Evolutionary conservation across 192 early-diverging fungal species (phyloP), one percentile per base, ranked within the genome.

Genomic region (Geranomyces michiganensis): DNA sequence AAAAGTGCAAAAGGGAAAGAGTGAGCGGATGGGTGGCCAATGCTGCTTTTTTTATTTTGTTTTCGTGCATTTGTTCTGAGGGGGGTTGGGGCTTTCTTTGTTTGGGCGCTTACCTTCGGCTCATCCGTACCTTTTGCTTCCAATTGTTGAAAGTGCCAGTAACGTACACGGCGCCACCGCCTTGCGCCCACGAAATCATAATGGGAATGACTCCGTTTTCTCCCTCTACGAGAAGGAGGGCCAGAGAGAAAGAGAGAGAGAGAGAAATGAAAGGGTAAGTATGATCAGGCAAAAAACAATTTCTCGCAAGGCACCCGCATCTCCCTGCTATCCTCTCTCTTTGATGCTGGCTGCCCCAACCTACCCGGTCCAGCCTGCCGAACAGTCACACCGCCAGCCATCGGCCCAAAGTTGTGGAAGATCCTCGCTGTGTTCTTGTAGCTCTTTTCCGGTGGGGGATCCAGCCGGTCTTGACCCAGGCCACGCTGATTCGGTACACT

Each of bases 81-180:
- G n/a, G n/a, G n/a, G n/a, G n/a, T n/a, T n/a, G n/a, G n/a, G n/a
- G n/a, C n/a, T n/a, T n/a, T n/a, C n/a, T n/a, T n/a, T n/a, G n/a
- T n/a, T n/a, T n/a, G n/a, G n/a, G 19, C 43, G 69, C 48, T 19
- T 51, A 80, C 78, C 79, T 80, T 47, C 79, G 66, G 60, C 58
- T 74, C 68, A 99, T 72, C 70, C 87, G 84, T 33, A 99, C 89
- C 81, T 97, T 96, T 73, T 93, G 89, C 74, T 91, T 93, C 96
- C 96, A 99, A 64, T 93, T 92, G 77, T 97, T 97, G 72, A 99
- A 99, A 43, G 92, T 95, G 27, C 96, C 96, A 0, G 96, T 96
- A 12, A 99, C 85, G 76, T 92, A 94, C 9, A 99, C 96, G 62
- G 82, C 87, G 22, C 88, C 80, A 22, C 93, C 95, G 21, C 91